Base-by-base conservation (phyloP, 768 basidiomycete species). In the Nidularia pulvinata region DNA sequence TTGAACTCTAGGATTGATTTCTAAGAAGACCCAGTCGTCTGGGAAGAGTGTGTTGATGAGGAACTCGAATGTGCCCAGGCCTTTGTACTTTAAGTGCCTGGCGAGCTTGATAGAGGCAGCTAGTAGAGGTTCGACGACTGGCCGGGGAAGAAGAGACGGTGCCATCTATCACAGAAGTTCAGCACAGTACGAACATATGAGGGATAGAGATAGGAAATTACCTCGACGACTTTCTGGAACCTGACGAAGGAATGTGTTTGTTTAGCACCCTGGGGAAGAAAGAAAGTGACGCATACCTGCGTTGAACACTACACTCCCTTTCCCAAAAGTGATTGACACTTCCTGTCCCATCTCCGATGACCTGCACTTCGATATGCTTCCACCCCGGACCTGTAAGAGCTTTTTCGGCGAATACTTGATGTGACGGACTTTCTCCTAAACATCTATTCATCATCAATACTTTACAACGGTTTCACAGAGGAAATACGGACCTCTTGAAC, bases 1-100 rank as follows among this genome's bases (percentile, higher is more conserved):
- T 67, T 95, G 93, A 51, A 95, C 90, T 69, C 93, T 88, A 22
- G 93, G 90, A 68, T 93, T 93, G 58, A 94, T 92, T 67, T 94
- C 92, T 58, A 95, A 89, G 69, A 95, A 95, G 69, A 93, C 91
- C 74, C 92, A 90, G 57, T 89, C 74, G 56, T 82, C 11, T 25
- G 25, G 81, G 61, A 81, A 79, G 58, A 86, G 81, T 62, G 63
- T 50, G 49, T 94, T 91, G 59, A 94, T 84, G 56, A 95, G 77
- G 77, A 91, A 95, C 72, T 95, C 93, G 44, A 89, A 91, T 14
- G 93, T 95, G 52, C 93, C 92, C 13, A 93, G 89, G 60, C 93
- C 92, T 55, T 85, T 78, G 72, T 95, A 95, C 22, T 81, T 79
- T 54, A 95, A 84, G 37, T 84, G 82, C 59, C 73, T 77, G 48